Evolutionary conservation across 176 grass and related monocot species (phyloP), one percentile per base, ranked within the genome.

Genomic region (Dendrocalamus sinicus): DNA sequence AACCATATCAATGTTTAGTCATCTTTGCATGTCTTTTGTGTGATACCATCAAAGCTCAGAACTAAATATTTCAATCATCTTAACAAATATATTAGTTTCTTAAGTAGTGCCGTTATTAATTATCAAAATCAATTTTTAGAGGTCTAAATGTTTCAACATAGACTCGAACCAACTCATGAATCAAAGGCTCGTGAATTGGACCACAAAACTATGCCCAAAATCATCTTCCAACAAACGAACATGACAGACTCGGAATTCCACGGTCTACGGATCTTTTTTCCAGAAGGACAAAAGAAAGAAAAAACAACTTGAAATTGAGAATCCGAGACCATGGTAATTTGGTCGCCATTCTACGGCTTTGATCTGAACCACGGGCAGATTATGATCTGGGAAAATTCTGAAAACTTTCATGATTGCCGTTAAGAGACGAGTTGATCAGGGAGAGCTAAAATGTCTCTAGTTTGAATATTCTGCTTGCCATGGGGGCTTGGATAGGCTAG

Each of bases 401-500:
- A 43, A 20, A 54, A 4, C 45, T 77, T 82, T 77, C 77, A 23
- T 4, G 32, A 10, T 83, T 62, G 45, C 22, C 30, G 1, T 23
- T 55, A 44, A 14, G 62, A 28, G 35, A 43, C 72, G n/a, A 8
- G 58, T n/a, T 51, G 58, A 4, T 35, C 35, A 4, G 35, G 35
- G 35, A 35, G 35, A 10, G 22, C 15, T 4, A 32, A 12, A 45
- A 13, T 13, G 69, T 66, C 58, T 62, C 13, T 12, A 0, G 30
- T 30, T 50, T 81, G 77, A 76, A 62, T 76, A 61, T 70, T 69
- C 51, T 70, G 32, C 24, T 39, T 53, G 51, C 70, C 44, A 67
- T 19, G 62, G 62, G 30, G 52, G 11, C 61, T n/a, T 50, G 24
- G 59, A n/a, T 0, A 44, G 8, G 47, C 1, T 44, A 32, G 51